Base-by-base conservation (phyloP, 345 rosid genomes). In the Euphorbia peplus region DNA sequence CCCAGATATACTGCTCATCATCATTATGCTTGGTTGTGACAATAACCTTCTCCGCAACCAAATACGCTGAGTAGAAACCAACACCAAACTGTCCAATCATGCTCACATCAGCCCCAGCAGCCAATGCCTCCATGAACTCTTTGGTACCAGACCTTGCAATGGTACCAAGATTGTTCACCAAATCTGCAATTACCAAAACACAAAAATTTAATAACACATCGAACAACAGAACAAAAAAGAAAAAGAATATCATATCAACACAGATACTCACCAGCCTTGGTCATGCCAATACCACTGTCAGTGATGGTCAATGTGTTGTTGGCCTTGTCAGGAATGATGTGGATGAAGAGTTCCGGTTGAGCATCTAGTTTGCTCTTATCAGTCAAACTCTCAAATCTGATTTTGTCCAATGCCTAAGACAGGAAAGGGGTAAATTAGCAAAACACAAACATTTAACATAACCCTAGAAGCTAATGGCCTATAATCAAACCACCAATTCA, bases 21-120 rank as follows among this genome's bases (percentile, higher is more conserved):
- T 90, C 96, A 16, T 90, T 88, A 81, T 88, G 93, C 88, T 88
- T 90, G 0, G 90, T 50, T 53, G 88, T 81, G 53, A 90, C 96
- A 55, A 90, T 73, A 3, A 90, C 96, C 84, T 81, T 90, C 66
- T 90, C 96, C 7, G 96, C 84, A 37, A 90, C 93, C 82, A 90
- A 82, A 73, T 90, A 90, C 18, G 96, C 88, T 0, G 96, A 90
- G 75, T 90, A 90, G 77, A 90, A 90, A 62, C 96, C 96, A 60
- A 87, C 96, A 75, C 92, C 92, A 47, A 90, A 90, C 75, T 90
- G 96, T 4, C 96, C 96, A 70, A 90, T 90, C 96, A 90, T 90
- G 71, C 91, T 86, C 11, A 90, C 93, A 82, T 90, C 96, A 30
- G 93, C 96, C 62, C 96, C 93, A 61, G 96, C 96, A 7, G 88